Evolutionary conservation across 495 filamentous ascomycete species (phyloP), one percentile per base, ranked within the genome.

Genomic region (Immersiella caudata): DNA sequence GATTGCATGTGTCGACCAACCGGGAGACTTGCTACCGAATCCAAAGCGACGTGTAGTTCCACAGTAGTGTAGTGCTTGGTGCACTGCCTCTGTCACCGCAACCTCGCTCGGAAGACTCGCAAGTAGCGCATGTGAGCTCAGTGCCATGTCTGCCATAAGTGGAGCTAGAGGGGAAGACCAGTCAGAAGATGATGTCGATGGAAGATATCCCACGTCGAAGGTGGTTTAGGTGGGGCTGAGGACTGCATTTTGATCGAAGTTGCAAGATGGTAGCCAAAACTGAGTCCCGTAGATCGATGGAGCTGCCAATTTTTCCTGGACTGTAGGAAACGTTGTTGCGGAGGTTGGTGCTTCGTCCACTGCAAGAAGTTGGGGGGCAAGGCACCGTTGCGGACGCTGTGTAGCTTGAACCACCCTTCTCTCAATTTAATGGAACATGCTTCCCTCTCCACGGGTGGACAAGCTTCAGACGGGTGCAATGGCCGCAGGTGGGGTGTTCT

Each of bases 1-100:
- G 36, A 73, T 66, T 6, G 66, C 64, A 29, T 73, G 71, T 6
- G 71, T 73, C 7, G 71, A 73, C 63, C 64, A 73, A 8, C 35
- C 27, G 3, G 71, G 71, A 14, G 54, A 60, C 57, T 73, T 73
- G 64, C 60, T 73, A 22, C 71, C 71, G 62, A 70, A 69, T 0
- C 71, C 68, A 52, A 73, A 73, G 7, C 35, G 40, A 2, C 51
- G 26, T 22, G 67, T 59, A 2, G 59, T 65, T 11, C 60, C 60
- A 46, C 68, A 70, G 25, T 62, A 69, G 24, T 61, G 50, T 0
- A 73, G 50, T 12, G 71, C 71, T 33, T 63, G 25, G 21, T 60
- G 64, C 26, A 70, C 68, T 21, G 52, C 26, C 16, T 46, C n/a
- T 0, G 63, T 71, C 2, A 70, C 56, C 9, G 64, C 21, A 9